Base-by-base conservation (phyloP, 306 rosid genomes). In the Cicer arietinum region DNA sequence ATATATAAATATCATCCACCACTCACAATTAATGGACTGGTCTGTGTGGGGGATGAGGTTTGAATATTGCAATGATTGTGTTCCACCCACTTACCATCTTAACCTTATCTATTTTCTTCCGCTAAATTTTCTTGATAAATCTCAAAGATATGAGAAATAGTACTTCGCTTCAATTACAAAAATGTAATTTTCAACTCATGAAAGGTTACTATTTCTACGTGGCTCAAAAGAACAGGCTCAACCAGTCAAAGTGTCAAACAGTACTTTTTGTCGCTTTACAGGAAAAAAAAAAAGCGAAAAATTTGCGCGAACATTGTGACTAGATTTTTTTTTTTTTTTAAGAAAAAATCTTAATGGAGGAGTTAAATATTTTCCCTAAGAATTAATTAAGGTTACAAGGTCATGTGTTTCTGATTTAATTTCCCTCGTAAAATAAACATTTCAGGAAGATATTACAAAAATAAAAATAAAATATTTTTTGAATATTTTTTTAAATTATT, bases 61-160 rank as follows among this genome's bases (percentile, higher is more conserved):
- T 41, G 81, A 81, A 74, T 53, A 18, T 57, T 41, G 73, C 78
- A 75, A 88, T 80, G 57, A 77, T 84, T 78, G 79, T 80, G 83
- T 80, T 85, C 86, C 89, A 89, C 84, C 87, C 81, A 87, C 88
- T 86, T 41, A 48, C 69, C 77, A 80, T 84, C 85, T 66, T 67
- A 73, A 76, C 85, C 90, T 88, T 86, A 85, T 88, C 91, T 77
- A 47, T 40, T 60, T 80, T 73, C 9, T 47, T 56, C 68, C 7
- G 6, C 35, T 46, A 39, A 73, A 13, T 37, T 61, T 62, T 53
- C 8, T 65, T 68, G 53, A 72, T 25, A 69, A 75, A 69, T 75
- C 60, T 73, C 77, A 8, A 25, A 79, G 53, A 43, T 65, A 9
- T 14, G 42, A 11, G 18, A 45, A 57, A 40, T 25, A 14, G 63